These are phyloP conservation scores for Fusarium verrucosum DNA, from an alignment of 2,329 filamentous ascomycete species.

Conservation along the genomic window DNA sequence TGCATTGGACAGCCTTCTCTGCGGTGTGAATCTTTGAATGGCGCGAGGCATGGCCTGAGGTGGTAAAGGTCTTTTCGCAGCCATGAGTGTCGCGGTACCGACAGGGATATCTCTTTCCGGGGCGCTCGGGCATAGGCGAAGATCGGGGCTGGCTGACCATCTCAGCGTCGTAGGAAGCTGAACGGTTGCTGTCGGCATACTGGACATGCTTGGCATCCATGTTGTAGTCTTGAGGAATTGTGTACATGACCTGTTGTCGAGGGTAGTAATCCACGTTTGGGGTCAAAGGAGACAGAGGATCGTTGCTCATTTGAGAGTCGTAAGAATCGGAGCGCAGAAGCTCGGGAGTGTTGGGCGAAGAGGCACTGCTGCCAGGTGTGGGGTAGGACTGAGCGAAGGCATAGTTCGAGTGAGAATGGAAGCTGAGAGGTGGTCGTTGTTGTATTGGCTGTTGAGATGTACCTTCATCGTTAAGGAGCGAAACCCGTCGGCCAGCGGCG, in stretches of 20 bases:
- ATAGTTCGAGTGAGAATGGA: slow-evolving; percentile 50
- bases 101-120: slow-evolving; percentile 76
- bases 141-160: slow-evolving; percentile 50
- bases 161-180: slow-evolving; percentile 63
- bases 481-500: slow-evolving; percentile 66
- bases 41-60: slow-evolving; percentile 83
- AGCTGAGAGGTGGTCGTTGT: slow-evolving; percentile 45
- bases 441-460: slow-evolving; percentile 6
- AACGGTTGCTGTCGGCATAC: slow-evolving; percentile 56
- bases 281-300: slow-evolving; percentile 65
- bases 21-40: slow-evolving; percentile 87
- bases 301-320: slow-evolving; percentile 66
- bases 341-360: slow-evolving; percentile 63
- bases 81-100: slow-evolving; percentile 75
- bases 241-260: slow-evolving; percentile 53
- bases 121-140: slow-evolving; percentile 55
- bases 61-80: slow-evolving; percentile 84
- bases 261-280: slow-evolving; percentile 58
- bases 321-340: slow-evolving; percentile 69
- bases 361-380: slow-evolving; percentile 53
- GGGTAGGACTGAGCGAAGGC: slow-evolving; percentile 48
- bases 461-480: slow-evolving; percentile 63
- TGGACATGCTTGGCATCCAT: slow-evolving; percentile 54
- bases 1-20: slow-evolving; percentile 77
- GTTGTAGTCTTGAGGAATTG: slow-evolving; percentile 49